Evolutionary conservation across 139 green algal genomes (phyloP).

Genomic region (Penium margaritaceum): DNA sequence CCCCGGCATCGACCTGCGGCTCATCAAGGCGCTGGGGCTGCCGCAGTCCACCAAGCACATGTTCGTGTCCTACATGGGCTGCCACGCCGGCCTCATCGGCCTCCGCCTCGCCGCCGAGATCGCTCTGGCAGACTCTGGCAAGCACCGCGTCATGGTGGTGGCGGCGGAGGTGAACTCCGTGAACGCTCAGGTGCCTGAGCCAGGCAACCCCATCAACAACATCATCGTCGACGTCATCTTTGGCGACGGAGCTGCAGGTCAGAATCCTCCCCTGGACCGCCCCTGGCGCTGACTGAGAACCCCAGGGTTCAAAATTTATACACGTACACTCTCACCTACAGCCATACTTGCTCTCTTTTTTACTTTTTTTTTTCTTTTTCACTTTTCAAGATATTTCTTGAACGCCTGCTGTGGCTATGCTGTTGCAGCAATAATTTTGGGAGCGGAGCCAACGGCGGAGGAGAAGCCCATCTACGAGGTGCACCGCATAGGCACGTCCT

Average conservation of each 20-base stretch:
- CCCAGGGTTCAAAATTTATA: too few relatives aligned
- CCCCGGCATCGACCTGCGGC: slow-evolving; percentile 22
- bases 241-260: slow-evolving; percentile 26
- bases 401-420: too few relatives aligned
- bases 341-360: too few relatives aligned
- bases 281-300: too few relatives aligned
- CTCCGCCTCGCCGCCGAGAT: slow-evolving; percentile 20
- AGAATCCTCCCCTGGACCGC: too few relatives aligned
- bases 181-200: slow-evolving; percentile 4
- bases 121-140: neutral
- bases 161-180: slow-evolving; percentile 29
- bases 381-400: too few relatives aligned
- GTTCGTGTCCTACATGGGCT: slow-evolving; percentile 30
- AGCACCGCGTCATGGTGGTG: slow-evolving; percentile 20
- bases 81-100: slow-evolving; percentile 29
- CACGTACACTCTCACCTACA: too few relatives aligned
- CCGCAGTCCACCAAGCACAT: slow-evolving; percentile 19
- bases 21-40: slow-evolving; percentile 30
- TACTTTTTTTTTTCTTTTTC: too few relatives aligned
- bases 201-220: slow-evolving; percentile 33
- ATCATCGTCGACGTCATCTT: slow-evolving; percentile 33
- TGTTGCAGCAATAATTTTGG: slow-evolving; percentile 26
- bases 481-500: slow-evolving; percentile 11
- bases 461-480: slow-evolving; percentile 25
- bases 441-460: neutral